Evolutionary conservation across 2,329 filamentous ascomycete species (phyloP).

Genomic region (Penicillium sp.): DNA sequence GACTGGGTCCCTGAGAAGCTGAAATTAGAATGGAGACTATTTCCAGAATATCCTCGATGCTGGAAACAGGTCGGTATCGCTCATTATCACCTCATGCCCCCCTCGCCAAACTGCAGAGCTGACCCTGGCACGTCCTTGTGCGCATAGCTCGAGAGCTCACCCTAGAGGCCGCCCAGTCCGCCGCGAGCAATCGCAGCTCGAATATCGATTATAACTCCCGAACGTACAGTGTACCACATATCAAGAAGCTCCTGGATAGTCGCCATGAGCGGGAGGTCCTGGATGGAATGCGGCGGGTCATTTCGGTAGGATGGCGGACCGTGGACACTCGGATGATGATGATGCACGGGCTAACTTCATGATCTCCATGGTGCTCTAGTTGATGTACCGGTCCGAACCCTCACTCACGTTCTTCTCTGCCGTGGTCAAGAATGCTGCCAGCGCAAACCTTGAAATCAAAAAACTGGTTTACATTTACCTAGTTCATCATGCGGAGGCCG

Average conservation of each 20-base stretch:
- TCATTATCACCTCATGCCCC: neutral
- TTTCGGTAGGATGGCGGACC: slow-evolving; percentile 64
- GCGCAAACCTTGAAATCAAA: slow-evolving; percentile 90
- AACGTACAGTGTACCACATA: slow-evolving; percentile 75
- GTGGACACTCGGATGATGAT: slow-evolving; percentile 2
- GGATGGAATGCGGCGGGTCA: slow-evolving; percentile 85
- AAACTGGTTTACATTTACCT: slow-evolving; percentile 99
- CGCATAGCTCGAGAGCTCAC: slow-evolving; percentile 87
- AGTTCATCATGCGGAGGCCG: slow-evolving; percentile 92
- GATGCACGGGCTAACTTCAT: slow-evolving; percentile 22
- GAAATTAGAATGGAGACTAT: slow-evolving; percentile 81
- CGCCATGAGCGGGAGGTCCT: slow-evolving; percentile 90
- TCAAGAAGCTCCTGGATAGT: slow-evolving; percentile 94
- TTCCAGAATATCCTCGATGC: slow-evolving; percentile 86
- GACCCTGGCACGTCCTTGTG: slow-evolving; percentile 26
- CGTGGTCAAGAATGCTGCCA: slow-evolving; percentile 96
- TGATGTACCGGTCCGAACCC: slow-evolving; percentile 91
- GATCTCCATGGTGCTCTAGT: slow-evolving; percentile 57
- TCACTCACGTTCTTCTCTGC: slow-evolving; percentile 95
- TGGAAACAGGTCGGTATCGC: slow-evolving; percentile 78
- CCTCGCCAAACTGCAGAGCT: slow-evolving; percentile 15
- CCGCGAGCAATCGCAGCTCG: slow-evolving; percentile 59
- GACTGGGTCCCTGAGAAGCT: slow-evolving; percentile 27
- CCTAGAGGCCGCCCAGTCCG: slow-evolving; percentile 91
- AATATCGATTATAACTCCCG: slow-evolving; percentile 64